Conservation (phyloP, 148 eudicot genomes). For the Diospyros kaki region DNA sequence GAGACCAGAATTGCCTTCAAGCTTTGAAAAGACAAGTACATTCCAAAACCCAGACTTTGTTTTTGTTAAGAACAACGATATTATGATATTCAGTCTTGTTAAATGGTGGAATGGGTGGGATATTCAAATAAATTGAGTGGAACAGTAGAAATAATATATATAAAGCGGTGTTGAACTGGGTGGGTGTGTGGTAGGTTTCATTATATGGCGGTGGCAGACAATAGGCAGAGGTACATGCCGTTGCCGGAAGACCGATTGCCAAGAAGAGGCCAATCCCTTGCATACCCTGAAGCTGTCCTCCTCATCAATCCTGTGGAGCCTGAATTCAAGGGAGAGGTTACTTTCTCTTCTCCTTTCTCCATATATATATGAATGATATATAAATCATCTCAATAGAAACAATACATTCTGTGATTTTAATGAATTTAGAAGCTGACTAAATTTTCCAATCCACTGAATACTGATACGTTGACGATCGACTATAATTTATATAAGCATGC, state of each 20-base stretch:
- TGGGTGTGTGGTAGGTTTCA: constrained; percentile 43
- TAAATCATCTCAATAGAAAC: too few species aligned
- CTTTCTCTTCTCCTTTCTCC: not conserved
- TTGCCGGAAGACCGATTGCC: constrained; percentile 70
- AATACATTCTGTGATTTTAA: too few species aligned
- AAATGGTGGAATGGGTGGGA: too few species aligned
- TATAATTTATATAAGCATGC: too few species aligned
- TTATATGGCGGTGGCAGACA: constrained; percentile 75
- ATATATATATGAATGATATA: not conserved
- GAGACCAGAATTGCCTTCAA: constrained; percentile 83
- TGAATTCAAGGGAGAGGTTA: constrained; percentile 43
- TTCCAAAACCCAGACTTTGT: not conserved
- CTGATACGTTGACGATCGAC: not conserved
- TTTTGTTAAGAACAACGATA: too few species aligned
- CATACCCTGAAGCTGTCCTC: constrained; percentile 77
- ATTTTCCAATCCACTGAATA: too few species aligned
- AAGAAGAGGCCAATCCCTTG: constrained; percentile 53
- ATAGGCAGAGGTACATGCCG: constrained; percentile 73
- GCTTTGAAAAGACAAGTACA: constrained; percentile 71
- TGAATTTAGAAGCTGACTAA: too few species aligned
- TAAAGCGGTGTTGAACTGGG: not conserved
- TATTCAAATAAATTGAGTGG: too few species aligned
- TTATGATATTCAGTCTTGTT: too few species aligned
- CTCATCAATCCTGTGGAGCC: constrained; percentile 52
- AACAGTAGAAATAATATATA: not conserved